Evolutionary conservation across 306 rosid species (phyloP).

Genomic region (Prunus armeniaca): DNA sequence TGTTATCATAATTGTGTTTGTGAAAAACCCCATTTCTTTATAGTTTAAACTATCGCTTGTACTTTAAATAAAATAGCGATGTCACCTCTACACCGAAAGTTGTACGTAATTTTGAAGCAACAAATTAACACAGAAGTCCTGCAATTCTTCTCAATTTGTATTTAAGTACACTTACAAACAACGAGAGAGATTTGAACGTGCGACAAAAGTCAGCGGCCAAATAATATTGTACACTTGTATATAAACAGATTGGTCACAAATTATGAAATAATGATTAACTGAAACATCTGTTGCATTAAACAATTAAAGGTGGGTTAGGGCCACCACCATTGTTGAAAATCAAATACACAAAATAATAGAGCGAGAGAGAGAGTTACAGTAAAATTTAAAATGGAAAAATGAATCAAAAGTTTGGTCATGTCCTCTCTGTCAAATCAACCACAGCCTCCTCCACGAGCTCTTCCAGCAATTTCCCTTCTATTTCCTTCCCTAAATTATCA

Average conservation of each 20-base stretch:
- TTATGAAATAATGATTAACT: slow-evolving; percentile 18
- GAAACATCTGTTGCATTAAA: slow-evolving; percentile 43
- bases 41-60: too few species aligned
- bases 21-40: accelerated
- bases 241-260: slow-evolving; percentile 2
- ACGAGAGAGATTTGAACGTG: background rate
- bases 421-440: slow-evolving; percentile 55
- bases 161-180: background rate
- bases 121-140: background rate
- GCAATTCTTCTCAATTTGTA: too few species aligned
- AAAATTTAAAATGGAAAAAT: slow-evolving; percentile 4
- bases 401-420: slow-evolving; percentile 5
- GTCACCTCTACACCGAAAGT: background rate
- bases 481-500: slow-evolving; percentile 63
- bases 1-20: accelerated
- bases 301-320: slow-evolving; percentile 35
- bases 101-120: too few species aligned
- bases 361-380: slow-evolving; percentile 22
- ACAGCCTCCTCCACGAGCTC: slow-evolving; percentile 74
- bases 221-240: slow-evolving; percentile 6
- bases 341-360: slow-evolving; percentile 38
- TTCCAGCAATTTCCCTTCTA: slow-evolving; percentile 62
- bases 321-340: slow-evolving; percentile 36
- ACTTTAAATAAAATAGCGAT: too few species aligned
- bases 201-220: background rate